Base-by-base conservation (phyloP, 805 yeast species). In the Clavispora fructus region DNA sequence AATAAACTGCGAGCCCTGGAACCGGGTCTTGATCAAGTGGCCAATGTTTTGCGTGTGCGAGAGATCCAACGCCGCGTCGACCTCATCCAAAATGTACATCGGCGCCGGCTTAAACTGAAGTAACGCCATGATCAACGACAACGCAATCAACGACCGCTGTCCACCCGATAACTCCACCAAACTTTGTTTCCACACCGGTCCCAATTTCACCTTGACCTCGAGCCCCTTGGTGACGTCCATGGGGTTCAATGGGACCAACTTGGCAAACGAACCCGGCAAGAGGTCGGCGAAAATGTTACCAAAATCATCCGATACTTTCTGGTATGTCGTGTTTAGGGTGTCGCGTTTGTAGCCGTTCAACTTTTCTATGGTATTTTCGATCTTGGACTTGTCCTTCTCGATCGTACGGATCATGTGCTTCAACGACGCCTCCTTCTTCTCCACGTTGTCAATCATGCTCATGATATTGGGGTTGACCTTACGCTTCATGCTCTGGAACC, bases 41-140 rank as follows among this genome's bases (percentile, higher is more conserved):
- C 99, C 99, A 59, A 94, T 94, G 59, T 94, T 94, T 64, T 94
- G 98, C 1, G 99, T 94, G 62, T 94, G 99, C 48, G 95, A 87
- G 53, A 92, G 77, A 73, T 94, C 99, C 53, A 94, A 75, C 1
- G 99, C 99, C 1, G 99, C 99, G 69, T 94, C 99, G 33, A 94
- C 97, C 68, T 94, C 99, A 67, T 94, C 99, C 47, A 94, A 71
- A 55, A 94, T 92, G 61, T 94, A 94, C 96, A 94, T 87, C 7
- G 99, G 99, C 1, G 99, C 99, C 6, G 99, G 99, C 63, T 90
- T 88, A 73, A 87, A 92, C 64, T 90, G 96, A 42, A 94, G 71
- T 50, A 94, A 73, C 0, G 98, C 96, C 81, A 92, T 78, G 56
- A 94, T 94, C 56, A 92, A 73, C 3, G 98, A 87, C 46, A 94